These are phyloP conservation scores for Fusarium xyrophilum DNA, from an alignment of 2,329 filamentous ascomycete species.

Conservation along the genomic window DNA sequence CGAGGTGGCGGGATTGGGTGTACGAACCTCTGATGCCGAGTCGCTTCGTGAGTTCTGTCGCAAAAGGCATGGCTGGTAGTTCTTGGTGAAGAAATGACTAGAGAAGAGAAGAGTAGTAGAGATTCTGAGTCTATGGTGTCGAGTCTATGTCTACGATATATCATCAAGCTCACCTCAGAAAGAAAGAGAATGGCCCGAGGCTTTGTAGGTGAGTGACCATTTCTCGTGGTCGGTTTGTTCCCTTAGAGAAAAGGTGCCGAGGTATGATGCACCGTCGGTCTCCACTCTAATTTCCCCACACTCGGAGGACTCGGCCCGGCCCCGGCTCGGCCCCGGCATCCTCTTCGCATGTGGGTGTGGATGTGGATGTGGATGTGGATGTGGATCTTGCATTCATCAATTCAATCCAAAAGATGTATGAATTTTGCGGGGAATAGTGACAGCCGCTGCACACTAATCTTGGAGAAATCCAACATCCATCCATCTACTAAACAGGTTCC, in stretches of 20 bases:
- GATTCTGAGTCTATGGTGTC: background rate
- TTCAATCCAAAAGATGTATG: no score
- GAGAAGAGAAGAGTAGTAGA: background rate
- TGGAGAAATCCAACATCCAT: background rate
- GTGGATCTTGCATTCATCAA: background rate
- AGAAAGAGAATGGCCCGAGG: slow-evolving; percentile 19
- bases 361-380: no score
- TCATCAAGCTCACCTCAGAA: background rate
- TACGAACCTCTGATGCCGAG: slow-evolving; percentile 61
- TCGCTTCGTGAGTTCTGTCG: slow-evolving; percentile 63
- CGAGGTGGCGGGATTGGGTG: background rate
- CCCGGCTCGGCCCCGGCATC: slow-evolving; percentile 14
- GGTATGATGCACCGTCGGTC: slow-evolving; percentile 13
- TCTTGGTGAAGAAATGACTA: background rate
- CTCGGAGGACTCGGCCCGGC: slow-evolving; percentile 16
- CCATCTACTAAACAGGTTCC: background rate
- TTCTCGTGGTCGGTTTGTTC: slow-evolving; percentile 3
- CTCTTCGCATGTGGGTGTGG: slow-evolving; percentile 15
- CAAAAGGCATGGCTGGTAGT: slow-evolving; percentile 58
- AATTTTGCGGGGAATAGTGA: slow-evolving; percentile 10
- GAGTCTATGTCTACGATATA: background rate
- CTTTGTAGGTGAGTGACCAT: background rate
- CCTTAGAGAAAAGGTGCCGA: slow-evolving; percentile 26
- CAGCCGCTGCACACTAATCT: background rate
- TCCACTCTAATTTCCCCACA: slow-evolving; percentile 13